Evolutionary conservation across 1,139 yeast genomes (phyloP), one percentile per base, ranked within the genome.

Genomic region (Hansenula lynferdii): DNA sequence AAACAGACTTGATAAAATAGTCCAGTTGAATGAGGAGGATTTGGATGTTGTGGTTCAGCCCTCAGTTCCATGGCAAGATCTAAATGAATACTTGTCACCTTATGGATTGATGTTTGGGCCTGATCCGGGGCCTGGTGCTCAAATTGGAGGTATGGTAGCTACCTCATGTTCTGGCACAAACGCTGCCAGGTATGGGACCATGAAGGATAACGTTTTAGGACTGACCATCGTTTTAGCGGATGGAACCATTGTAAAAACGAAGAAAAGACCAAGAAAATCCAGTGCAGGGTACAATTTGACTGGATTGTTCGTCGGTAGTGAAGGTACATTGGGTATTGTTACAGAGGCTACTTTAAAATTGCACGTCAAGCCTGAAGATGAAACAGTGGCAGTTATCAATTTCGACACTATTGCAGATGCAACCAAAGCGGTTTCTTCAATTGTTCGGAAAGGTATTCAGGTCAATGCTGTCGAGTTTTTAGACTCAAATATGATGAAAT

Each of bases 41-140:
- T 61, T 81, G 41, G 89, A 81, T 50, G 70, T 77, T 21, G 75
- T 70, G 15, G 85, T 82, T 2, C 82, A 80, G 51, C 84, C 85
- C 0, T 86, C 84, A n/a, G 74, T 82, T 12, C 85, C 80, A 14
- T 81, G 86, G 85, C 80, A 75, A 53, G 72, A 73, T 12, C 58
- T 81, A 40, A 80, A 77, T 41, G 85, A 78, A 43, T 72, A 69
- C 42, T 63, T 83, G 29, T 58, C 53, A 11, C 70, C 68, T 3
- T 59, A 64, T 38, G 71, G 70, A 3, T 42, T 51, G 17, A 38
- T 83, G 56, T 77, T 82, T 48, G 87, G 87, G 4, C 81, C 85
- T 11, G 94, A 84, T 55, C 92, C 92, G 0, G 94, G 92, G 31
- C 90, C 92, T 25, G 85, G 87, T 38, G 92, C 90, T 5, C 67